phyloP scores from a whole-genome alignment of 2,329 filamentous ascomycete species.

The Coniochaeta sp. region DNA sequence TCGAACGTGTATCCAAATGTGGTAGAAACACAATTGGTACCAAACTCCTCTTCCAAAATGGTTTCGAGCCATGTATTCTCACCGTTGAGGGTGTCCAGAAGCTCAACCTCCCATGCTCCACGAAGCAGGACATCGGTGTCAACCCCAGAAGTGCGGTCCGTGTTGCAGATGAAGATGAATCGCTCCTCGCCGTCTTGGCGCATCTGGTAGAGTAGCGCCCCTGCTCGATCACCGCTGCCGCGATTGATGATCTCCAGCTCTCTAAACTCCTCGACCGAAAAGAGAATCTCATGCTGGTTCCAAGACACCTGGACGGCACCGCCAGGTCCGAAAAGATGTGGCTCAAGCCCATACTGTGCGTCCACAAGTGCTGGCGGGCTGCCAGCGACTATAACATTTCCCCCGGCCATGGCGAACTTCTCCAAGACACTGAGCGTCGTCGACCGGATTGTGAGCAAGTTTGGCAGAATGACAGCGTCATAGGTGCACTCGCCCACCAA shows the following conservation, averaged over 20 bases:
- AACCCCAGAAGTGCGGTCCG: constrained; percentile 12
- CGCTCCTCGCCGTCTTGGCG: constrained; percentile 18
- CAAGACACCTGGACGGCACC: constrained; percentile 8
- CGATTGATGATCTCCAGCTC: constrained; percentile 13
- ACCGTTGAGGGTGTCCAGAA: constrained; percentile 19
- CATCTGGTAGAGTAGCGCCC: constrained; percentile 20
- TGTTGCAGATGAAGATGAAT: constrained; percentile 23
- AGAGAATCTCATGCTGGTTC: constrained; percentile 12
- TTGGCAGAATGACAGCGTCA: constrained; percentile 20
- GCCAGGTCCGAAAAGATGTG: not conserved
- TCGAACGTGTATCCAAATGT: constrained; percentile 17
- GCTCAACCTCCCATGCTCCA: constrained; percentile 17
- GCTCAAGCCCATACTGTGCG: constrained; percentile 2
- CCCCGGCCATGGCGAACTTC: constrained; percentile 14
- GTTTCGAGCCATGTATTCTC: constrained; percentile 10
- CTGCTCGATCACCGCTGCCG: not conserved
- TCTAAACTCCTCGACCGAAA: constrained; percentile 13
- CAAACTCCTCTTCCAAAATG: not conserved
- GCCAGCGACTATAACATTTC: constrained; percentile 17
- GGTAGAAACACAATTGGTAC: not conserved
- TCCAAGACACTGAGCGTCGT: constrained; percentile 17
- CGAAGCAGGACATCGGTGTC: constrained; percentile 15
- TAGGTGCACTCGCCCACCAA: constrained; percentile 20
- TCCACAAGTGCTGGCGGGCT: constrained; percentile 15
- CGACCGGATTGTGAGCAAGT: constrained; percentile 21